Evolutionary conservation across 164 flowering plant genomes (phyloP).

Genomic region (Vitis cinerea): DNA sequence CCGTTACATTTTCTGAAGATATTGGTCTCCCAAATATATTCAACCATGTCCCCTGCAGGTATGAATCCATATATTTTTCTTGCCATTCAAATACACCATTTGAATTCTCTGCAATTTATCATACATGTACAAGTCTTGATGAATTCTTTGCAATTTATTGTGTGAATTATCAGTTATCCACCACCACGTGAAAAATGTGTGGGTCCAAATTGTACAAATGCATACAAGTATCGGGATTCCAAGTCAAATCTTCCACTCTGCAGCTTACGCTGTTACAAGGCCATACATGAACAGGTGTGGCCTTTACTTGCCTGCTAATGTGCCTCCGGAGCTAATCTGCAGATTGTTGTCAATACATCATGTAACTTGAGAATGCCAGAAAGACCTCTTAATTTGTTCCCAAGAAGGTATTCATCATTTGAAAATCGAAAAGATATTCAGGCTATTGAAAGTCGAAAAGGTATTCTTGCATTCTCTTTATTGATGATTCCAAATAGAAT

Average conservation of each 20-base stretch:
- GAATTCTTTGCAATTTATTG: neutral
- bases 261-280: constrained; percentile 76
- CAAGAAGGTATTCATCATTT: too few relatives aligned
- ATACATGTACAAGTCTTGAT: neutral
- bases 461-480: too few relatives aligned
- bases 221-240: constrained; percentile 74
- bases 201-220: constrained; percentile 58
- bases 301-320: constrained; percentile 38
- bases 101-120: neutral
- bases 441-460: too few relatives aligned
- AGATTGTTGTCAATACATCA: too few relatives aligned
- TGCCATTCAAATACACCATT: neutral
- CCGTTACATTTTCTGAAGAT: constrained; percentile 40
- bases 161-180: constrained; percentile 54
- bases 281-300: constrained; percentile 37
- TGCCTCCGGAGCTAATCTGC: neutral
- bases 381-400: too few relatives aligned
- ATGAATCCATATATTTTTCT: neutral
- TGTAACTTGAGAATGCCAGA: too few relatives aligned
- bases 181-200: constrained; percentile 81
- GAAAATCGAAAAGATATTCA: too few relatives aligned
- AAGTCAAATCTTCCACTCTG: constrained; percentile 75
- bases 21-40: constrained; percentile 49
- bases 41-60: constrained; percentile 36
- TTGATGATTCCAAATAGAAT: too few relatives aligned